Base-by-base conservation (phyloP, 108 stramenopile genomes). In the Schizochytrium sp. region DNA sequence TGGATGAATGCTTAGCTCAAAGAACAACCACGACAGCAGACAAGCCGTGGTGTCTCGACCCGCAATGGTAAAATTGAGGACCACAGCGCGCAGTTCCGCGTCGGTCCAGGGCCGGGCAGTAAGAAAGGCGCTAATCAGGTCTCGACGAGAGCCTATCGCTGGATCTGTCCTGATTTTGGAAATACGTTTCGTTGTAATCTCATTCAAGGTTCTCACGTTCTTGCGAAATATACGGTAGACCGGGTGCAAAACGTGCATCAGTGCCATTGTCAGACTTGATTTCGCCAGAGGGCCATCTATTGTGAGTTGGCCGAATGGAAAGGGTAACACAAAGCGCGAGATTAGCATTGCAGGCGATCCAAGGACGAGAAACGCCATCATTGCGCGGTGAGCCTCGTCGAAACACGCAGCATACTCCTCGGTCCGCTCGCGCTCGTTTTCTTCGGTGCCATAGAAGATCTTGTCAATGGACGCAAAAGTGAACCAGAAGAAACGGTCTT, bases 11-110 rank as follows among this genome's bases (percentile, higher is more conserved):
- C 88, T 21, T 6, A 93, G 88, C 63, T 92, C 92, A 60, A 89
- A 93, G 21, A 93, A 53, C 14, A 93, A 29, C 94, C 94, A 94
- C 16, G 88, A 72, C 5, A 94, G 51, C 5, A 92, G 90, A n/a
- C 89, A 89, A 5, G 94, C 92, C 5, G 93, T 93, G 16, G 94
- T 93, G 88, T 94, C 94, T 4, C 94, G 57, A 19, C 94, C 94
- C 58, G 92, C 94, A 60, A 94, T 63, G 43, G 92, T 29, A 34
- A 94, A 72, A 58, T 90, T 92, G 60, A 94, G 89, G 16, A 94
- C 87, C 5, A 94, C 53, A 57, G 92, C 91, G 29, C 91, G 89
- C 34, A 93, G 91, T 57, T 91, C 89, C 6, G 19, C 51, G 76
- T 83, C 76, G n/a, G 48, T 53, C n/a, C 19, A 28, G 45, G 76